Evolutionary conservation across 1,139 yeast species (phyloP).

Genomic region (Candida sp.): DNA sequence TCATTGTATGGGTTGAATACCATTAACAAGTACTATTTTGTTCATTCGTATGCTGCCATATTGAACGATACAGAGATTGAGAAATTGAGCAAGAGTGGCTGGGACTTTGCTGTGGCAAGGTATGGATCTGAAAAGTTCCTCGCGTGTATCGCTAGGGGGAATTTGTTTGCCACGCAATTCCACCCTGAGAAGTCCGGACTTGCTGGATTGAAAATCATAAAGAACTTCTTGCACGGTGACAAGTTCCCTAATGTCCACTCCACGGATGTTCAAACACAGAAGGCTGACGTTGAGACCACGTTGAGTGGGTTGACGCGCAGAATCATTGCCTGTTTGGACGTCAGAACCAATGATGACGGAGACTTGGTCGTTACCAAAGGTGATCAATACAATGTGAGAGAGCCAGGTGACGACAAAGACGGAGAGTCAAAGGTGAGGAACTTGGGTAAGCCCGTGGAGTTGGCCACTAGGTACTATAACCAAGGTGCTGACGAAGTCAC

Average conservation of each 20-base stretch:
- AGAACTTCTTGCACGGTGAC: conserved; percentile 66
- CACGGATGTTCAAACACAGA: conserved; percentile 23
- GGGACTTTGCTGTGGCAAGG: conserved; percentile 75
- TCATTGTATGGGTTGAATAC: conserved; percentile 69
- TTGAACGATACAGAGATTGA: conserved; percentile 41
- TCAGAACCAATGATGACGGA: conserved; percentile 90
- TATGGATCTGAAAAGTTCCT: conserved; percentile 84
- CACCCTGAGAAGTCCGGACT: conserved; percentile 97
- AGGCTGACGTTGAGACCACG: conserved; percentile 42
- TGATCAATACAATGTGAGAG: conserved; percentile 97
- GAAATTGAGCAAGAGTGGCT: conserved; percentile 53
- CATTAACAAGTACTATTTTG: conserved; percentile 82
- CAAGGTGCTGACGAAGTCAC: conserved; percentile 99
- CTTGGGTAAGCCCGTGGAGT: conserved; percentile 93
- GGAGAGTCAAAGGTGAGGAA: conserved; percentile 70
- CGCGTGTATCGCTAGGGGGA: conserved; percentile 80
- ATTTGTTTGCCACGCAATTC: conserved; percentile 93
- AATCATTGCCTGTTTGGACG: conserved; percentile 95
- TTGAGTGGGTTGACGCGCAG: conserved; percentile 82
- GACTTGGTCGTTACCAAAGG: conserved; percentile 98
- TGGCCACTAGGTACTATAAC: conserved; percentile 85
- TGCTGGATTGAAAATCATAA: conserved; percentile 82
- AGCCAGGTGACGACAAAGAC: conserved; percentile 51
- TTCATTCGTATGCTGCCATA: conserved; percentile 89
- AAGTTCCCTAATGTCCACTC: conserved; percentile 26